Base-by-base conservation (phyloP, 768 basidiomycete genomes). In the Nevesoporus exiguus region DNA sequence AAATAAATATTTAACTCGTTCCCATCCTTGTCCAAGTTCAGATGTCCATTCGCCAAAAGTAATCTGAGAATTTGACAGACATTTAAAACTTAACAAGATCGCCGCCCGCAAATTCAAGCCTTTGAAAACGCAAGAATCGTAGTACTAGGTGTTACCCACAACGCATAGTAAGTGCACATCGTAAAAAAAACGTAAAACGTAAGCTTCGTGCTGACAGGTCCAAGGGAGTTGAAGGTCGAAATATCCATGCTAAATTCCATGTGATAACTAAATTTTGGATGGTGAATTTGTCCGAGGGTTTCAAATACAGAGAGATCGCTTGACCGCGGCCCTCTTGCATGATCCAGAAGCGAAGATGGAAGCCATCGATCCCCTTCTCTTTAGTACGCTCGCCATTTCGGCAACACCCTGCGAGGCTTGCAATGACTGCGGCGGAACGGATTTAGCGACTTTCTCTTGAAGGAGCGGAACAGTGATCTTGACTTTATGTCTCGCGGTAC, bases 221-320 rank as follows among this genome's bases (percentile, higher is more conserved):
- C 34, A n/a, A 36, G 17, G 17, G 15, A 17, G 3, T 33, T 9
- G 13, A 33, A 46, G 14, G 6, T 34, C 7, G n/a, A n/a, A 42
- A 15, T 42, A n/a, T 40, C 7, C 43, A 24, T 50, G 21, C 29
- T 41, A 34, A 41, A 36, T 17, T 22, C 44, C 8, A 3, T 43
- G 30, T 39, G 19, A n/a, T n/a, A 43, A 8, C 8, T 39, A 44
- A 44, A 8, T 13, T 15, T 39, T 31, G n/a, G 9, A 21, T 21
- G 21, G 9, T 0, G 8, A 17, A 40, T 57, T 41, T 22, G 39
- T 44, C 41, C 37, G 19, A 29, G 9, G 11, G 31, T 15, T 39
- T 61, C 39, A 66, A 43, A 53, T 14, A 33, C 55, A 57, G 3
- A 61, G 47, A 49, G 62, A 56, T 45, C 65, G 59, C 50, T 66